phyloP scores from a whole-genome alignment of 2,329 filamentous ascomycete genomes.

The Diplodia sapinea region DNA sequence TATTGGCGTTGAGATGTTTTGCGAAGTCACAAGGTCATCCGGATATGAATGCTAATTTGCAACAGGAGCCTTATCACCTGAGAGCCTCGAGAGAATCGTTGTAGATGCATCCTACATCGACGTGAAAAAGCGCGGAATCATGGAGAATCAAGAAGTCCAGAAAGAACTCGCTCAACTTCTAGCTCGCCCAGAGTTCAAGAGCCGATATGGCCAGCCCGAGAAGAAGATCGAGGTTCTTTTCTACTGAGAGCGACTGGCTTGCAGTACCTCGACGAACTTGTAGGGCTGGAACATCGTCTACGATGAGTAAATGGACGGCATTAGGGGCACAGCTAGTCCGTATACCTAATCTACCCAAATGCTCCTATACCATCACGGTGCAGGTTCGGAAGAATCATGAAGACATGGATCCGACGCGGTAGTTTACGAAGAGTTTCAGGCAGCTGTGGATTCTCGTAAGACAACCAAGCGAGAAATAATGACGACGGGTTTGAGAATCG shows the following conservation, averaged over 20 bases:
- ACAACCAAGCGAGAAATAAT: constrained; percentile 13
- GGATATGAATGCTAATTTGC: constrained; percentile 32
- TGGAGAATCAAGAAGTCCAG: constrained; percentile 95
- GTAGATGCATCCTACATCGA: constrained; percentile 94
- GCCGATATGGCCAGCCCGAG: constrained; percentile 61
- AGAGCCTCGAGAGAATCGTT: constrained; percentile 77
- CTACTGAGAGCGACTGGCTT: constrained; percentile 26
- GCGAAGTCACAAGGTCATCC: background rate
- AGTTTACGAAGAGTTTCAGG: constrained; percentile 27
- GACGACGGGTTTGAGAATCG: constrained; percentile 15
- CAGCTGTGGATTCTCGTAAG: constrained; percentile 21
- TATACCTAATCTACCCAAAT: background rate
- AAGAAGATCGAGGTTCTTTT: constrained; percentile 32
- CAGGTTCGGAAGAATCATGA: background rate
- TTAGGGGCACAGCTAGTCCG: background rate
- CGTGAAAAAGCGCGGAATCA: constrained; percentile 88
- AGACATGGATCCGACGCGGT: constrained; percentile 11
- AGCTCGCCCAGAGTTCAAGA: constrained; percentile 71
- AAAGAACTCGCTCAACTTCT: constrained; percentile 79
- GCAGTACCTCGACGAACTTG: background rate
- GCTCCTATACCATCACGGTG: constrained; percentile 15
- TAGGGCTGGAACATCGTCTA: background rate
- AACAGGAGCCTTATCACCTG: constrained; percentile 70
- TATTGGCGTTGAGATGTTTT: background rate
- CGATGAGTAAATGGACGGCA: background rate